phyloP scores from a whole-genome alignment of 1,139 yeast species.

The Sugiyamaella paludigena region DNA sequence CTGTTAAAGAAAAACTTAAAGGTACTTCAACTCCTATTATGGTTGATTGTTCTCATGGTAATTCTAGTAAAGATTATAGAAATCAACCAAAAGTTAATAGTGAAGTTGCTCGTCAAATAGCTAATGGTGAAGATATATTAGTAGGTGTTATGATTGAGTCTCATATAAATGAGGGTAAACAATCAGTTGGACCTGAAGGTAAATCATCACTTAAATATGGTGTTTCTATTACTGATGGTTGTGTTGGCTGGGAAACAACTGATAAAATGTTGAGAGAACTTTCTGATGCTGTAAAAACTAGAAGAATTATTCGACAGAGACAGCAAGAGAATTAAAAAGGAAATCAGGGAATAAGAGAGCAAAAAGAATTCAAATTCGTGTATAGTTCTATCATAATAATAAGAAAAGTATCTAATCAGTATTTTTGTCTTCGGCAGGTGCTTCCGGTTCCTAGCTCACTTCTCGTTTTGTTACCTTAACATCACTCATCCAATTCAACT shows the following conservation, averaged over 20 bases:
- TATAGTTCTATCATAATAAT: neutral
- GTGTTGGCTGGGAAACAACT: slow-evolving; percentile 91
- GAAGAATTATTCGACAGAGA: slow-evolving; percentile 48
- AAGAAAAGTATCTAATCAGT: neutral
- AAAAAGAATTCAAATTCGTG: neutral
- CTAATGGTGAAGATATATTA: slow-evolving; percentile 72
- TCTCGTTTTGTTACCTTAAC: no score
- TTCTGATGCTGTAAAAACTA: slow-evolving; percentile 74
- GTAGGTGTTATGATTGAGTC: slow-evolving; percentile 97
- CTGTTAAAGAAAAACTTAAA: slow-evolving; percentile 63
- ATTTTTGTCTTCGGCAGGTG: no score
- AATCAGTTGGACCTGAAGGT: slow-evolving; percentile 73
- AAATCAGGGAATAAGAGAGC: neutral
- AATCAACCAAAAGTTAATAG: slow-evolving; percentile 89
- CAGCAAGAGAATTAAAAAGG: no score
- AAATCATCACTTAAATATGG: slow-evolving; percentile 83
- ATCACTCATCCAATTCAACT: no score
- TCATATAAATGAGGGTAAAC: slow-evolving; percentile 89
- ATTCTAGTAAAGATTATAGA: slow-evolving; percentile 88
- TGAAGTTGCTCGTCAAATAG: slow-evolving; percentile 76
- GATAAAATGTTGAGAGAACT: slow-evolving; percentile 73
- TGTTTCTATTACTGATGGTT: slow-evolving; percentile 94
- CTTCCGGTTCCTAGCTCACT: no score
- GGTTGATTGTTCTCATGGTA: slow-evolving; percentile 98
- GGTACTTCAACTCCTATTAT: slow-evolving; percentile 48